A percentile compares a stretch with the other conserved stretches of the same genome.
These are phyloP conservation scores for Streptanthus diversifolius DNA, from an alignment of 345 rosid species.

Conservation along the genomic window DNA sequence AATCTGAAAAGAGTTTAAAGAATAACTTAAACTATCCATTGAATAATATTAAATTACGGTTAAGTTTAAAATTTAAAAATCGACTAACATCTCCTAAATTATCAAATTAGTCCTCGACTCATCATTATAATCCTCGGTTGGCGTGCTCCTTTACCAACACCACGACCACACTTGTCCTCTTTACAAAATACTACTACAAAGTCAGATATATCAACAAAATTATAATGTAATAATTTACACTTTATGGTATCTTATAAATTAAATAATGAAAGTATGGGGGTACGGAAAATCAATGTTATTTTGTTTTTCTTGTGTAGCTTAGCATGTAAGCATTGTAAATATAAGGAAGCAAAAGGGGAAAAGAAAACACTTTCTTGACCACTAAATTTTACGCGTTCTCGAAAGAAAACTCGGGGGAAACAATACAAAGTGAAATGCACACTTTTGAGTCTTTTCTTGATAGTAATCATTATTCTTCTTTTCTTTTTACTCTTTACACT, in stretches of 20 bases:
- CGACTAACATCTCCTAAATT: too few relatives aligned
- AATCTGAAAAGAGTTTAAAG: too few relatives aligned
- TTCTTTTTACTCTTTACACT: background rate
- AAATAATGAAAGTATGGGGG: background rate
- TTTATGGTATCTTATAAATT: background rate
- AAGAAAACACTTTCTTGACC: constrained; percentile 33
- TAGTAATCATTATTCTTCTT: constrained; percentile 9
- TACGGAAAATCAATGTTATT: background rate
- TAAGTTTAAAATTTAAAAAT: too few relatives aligned
- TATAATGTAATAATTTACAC: background rate
- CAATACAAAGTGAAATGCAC: background rate
- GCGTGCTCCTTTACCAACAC: background rate
- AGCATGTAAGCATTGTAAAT: constrained; percentile 30
- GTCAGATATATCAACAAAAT: background rate
- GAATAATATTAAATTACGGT: too few relatives aligned
- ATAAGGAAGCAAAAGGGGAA: constrained; percentile 12
- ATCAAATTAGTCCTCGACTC: too few relatives aligned
- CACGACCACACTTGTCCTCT: background rate
- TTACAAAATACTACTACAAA: background rate
- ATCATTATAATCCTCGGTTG: background rate
- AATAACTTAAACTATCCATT: too few relatives aligned
- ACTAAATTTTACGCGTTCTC: constrained; percentile 9
- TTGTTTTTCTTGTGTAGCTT: background rate
- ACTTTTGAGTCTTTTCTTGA: constrained; percentile 17
- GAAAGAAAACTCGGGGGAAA: background rate